A percentile compares a stretch with the other conserved stretches of the same genome.
Conservation (phyloP, 768 basidiomycete genomes). For the Termitomyces titanicus region DNA sequence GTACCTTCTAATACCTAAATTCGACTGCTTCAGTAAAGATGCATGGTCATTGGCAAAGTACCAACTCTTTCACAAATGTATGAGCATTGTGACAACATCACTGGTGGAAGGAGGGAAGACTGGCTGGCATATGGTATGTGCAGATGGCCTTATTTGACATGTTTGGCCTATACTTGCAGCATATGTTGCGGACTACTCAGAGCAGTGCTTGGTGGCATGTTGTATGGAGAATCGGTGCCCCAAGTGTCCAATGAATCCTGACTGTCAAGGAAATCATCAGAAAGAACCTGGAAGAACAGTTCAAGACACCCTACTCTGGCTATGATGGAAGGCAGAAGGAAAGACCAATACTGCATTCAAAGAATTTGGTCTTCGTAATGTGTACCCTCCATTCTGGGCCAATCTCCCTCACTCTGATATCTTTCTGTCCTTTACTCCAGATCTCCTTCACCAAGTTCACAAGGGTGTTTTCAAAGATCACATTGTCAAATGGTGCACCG, state of each 20-base stretch:
- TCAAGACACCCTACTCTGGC: neutral
- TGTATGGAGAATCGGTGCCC: conserved; percentile 24
- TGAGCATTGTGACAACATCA: conserved; percentile 20
- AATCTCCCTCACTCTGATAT: conserved; percentile 36
- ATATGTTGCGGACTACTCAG: conserved; percentile 32
- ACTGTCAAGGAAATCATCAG: conserved; percentile 14
- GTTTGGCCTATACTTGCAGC: conserved; percentile 30
- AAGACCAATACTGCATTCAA: conserved; percentile 11
- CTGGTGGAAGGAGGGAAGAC: conserved; percentile 26
- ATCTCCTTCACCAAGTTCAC: conserved; percentile 45
- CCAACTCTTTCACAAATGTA: conserved; percentile 32
- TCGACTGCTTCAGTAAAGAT: conserved; percentile 19
- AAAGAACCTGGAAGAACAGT: neutral
- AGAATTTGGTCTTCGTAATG: conserved; percentile 10
- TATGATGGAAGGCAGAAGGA: neutral
- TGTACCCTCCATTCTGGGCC: conserved; percentile 37
- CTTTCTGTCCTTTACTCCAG: conserved; percentile 30
- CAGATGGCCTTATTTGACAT: conserved; percentile 21
- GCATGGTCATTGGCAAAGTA: conserved; percentile 17
- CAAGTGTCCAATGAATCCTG: conserved; percentile 17
- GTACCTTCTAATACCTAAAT: conserved; percentile 29
- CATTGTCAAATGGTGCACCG: conserved; percentile 30
- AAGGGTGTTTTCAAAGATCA: conserved; percentile 47
- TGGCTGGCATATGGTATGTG: conserved; percentile 32
- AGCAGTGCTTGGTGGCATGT: conserved; percentile 30